Conservation (phyloP, 108 stramenopile genomes). For the Craspedostauros australis region DNA sequence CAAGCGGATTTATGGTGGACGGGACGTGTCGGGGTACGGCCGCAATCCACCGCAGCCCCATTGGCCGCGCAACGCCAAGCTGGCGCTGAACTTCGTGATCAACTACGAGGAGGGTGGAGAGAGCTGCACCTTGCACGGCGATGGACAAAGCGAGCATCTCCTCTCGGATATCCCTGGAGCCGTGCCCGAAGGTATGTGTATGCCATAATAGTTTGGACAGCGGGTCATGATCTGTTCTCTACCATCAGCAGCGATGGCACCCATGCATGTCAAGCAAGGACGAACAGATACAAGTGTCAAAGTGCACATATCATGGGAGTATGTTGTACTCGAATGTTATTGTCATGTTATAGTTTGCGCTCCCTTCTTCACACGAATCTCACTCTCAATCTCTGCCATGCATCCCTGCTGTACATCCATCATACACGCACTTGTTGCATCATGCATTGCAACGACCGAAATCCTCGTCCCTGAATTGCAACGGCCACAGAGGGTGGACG, state of each 20-base stretch:
- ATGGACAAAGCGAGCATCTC: slow-evolving; percentile 68
- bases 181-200: slow-evolving; percentile 41
- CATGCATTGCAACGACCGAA: neutral
- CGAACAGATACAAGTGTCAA: no score
- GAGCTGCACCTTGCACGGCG: slow-evolving; percentile 74
- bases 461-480: neutral
- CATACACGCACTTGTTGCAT: neutral
- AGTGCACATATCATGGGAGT: no score
- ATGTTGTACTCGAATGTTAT: neutral
- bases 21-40: slow-evolving; percentile 86
- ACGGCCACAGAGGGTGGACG: slow-evolving; percentile 19
- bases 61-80: slow-evolving; percentile 79
- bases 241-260: no score
- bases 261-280: no score
- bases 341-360: neutral
- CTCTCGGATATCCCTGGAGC: slow-evolving; percentile 87
- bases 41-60: slow-evolving; percentile 45
- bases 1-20: slow-evolving; percentile 50
- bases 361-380: neutral
- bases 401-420: neutral
- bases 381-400: neutral
- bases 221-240: no score
- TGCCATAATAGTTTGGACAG: neutral
- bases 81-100: slow-evolving; percentile 89
- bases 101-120: slow-evolving; percentile 97